Evolutionary conservation across 768 basidiomycete species (phyloP), one percentile per base, ranked within the genome.

Genomic region (Tulasnella sp.): DNA sequence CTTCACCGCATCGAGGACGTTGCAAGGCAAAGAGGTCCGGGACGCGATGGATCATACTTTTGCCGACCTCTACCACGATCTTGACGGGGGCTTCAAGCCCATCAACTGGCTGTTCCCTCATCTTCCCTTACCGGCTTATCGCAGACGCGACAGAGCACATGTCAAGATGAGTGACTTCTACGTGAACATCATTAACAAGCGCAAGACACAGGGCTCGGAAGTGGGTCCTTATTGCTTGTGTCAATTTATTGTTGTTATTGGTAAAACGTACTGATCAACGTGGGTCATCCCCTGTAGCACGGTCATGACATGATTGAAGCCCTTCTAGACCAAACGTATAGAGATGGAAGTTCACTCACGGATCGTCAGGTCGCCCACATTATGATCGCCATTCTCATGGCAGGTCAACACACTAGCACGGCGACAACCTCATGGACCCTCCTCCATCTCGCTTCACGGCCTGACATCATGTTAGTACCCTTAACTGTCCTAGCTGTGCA

Each of bases 311-410:
- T 98, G 88, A 88, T 98, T 67, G 79, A 85, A 13, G 84, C 94
- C 1, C 80, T 99, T 19, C 79, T 84, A 72, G 78, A 83, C 62
- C 88, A 93, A 69, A 79, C 75, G 52, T 98, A 99, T 74, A 86
- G 88, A 64, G 78, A 80, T 65, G 96, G 96, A 58, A 76, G 78
- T 47, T 68, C 77, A 1, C 77, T 98, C 42, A 79, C 77, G 62
- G 93, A 99, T 68, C 84, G 87, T 65, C 91, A 98, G 71, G 86
- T 98, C 61, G 93, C 96, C 0, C 96, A 98, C 69, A 94, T 99
- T 69, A 84, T 99, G 86, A 99, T 97, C 67, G 96, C 96, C 15
- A 80, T 99, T 48, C 83, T 99, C 64, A 98, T 99, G 96, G 96
- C 96, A 45, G 96, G 96, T 41, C 96, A 99, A 74, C 96, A 99